Evolutionary conservation across 257 asterid genomes (phyloP), one percentile per base, ranked within the genome.

Genomic region (Leonotis leonurus): DNA sequence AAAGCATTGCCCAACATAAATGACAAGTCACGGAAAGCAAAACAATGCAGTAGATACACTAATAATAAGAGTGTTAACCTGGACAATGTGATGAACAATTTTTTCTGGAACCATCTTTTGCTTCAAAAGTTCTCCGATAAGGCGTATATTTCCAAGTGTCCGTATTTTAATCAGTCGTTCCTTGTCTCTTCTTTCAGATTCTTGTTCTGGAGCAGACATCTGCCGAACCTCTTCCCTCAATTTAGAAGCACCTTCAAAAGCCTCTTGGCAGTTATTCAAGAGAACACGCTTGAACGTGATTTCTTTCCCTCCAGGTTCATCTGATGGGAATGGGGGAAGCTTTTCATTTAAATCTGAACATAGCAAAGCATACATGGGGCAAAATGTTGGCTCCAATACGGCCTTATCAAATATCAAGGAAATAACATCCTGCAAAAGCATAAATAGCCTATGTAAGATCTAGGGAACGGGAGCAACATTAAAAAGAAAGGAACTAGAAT

Each of bases 21-120:
- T 13, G 57, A 5, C 36, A 16, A 35, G 25, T 6, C 24, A 10
- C 11, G 24, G 49, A 25, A 51, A 63, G 54, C 8, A 51, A 49
- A 39, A 2, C 10, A 24, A 22, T 14, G 16, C 14, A 9, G 29
- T 1, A 13, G 54, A 37, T 27, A 58, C 10, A 46, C 20, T 17
- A 33, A 37, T 0, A 14, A 43, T 29, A 64, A 22, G 55, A 35
- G 29, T 20, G 43, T 65, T 60, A 72, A 93, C 99, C 97, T 80
- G 90, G 72, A 89, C 97, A 65, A 93, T 93, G 80, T 93, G 99
- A 72, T 89, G 97, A 77, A 89, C 99, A 65, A 93, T 84, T 84
- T 46, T 93, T 77, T 87, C 99, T 1, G 96, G 89, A 67, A 93
- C 97, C 97, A 93, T 93, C 83, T 84, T 93, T 80, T 89, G 99